Evolutionary conservation across 2,329 filamentous ascomycete species (phyloP).

Genomic region (Apiospora koreana): DNA sequence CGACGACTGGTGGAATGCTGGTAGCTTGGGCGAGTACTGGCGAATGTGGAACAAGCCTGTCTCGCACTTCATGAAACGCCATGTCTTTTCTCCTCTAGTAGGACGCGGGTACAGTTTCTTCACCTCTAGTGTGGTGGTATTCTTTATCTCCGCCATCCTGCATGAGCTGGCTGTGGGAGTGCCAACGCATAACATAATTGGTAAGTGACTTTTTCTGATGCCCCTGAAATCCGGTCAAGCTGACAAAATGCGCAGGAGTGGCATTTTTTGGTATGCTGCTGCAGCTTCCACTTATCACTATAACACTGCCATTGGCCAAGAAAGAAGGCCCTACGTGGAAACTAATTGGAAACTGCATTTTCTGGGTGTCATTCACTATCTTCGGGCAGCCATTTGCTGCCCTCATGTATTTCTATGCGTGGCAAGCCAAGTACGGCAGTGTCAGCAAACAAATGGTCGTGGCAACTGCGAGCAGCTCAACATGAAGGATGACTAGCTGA

Average conservation of each 20-base stretch:
- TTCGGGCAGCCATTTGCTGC: conserved; percentile 93
- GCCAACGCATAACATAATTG: conserved; percentile 91
- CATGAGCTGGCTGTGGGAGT: conserved; percentile 93
- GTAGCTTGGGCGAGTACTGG: conserved; percentile 87
- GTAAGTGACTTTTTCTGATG: conserved; percentile 44
- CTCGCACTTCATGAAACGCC: conserved; percentile 93
- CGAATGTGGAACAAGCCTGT: conserved; percentile 97
- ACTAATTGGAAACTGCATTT: conserved; percentile 87
- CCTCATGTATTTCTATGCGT: conserved; percentile 94
- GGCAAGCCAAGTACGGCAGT: conserved; percentile 96
- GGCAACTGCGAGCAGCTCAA: neutral
- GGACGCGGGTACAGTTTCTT: conserved; percentile 76
- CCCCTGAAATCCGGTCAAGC: neutral
- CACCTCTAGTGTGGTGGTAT: conserved; percentile 77
- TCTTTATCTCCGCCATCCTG: conserved; percentile 82
- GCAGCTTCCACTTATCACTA: conserved; percentile 82
- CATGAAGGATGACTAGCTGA: neutral
- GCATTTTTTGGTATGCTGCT: conserved; percentile 94
- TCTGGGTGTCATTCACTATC: conserved; percentile 95
- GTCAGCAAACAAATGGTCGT: conserved; percentile 52
- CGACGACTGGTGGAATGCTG: conserved; percentile 96
- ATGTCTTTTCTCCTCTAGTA: conserved; percentile 87
- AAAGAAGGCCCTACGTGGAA: conserved; percentile 75
- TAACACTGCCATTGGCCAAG: conserved; percentile 79
- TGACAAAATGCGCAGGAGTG: conserved; percentile 59